phyloP scores from a whole-genome alignment of 805 yeast species.

The Kuraishia floccosa region DNA sequence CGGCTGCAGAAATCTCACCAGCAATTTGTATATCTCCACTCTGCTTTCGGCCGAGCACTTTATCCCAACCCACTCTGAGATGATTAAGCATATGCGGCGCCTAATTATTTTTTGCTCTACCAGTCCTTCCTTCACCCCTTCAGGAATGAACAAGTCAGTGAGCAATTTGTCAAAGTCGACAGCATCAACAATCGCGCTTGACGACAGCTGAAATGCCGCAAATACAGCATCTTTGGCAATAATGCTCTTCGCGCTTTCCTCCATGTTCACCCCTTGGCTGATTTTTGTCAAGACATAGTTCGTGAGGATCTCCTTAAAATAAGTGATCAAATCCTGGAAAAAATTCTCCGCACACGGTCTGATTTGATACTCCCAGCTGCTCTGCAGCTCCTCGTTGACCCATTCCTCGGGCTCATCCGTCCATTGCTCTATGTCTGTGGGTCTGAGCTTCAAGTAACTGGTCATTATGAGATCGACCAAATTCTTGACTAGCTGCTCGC shows the following conservation, averaged over 20 bases:
- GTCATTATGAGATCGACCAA: conserved; percentile 58
- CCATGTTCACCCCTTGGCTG: not conserved
- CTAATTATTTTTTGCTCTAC: conserved; percentile 52
- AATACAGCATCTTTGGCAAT: conserved; percentile 70
- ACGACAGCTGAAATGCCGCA: conserved; percentile 73
- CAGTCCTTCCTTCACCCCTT: conserved; percentile 31
- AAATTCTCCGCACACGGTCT: conserved; percentile 83
- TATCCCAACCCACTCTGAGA: conserved; percentile 72
- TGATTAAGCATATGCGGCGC: conserved; percentile 66
- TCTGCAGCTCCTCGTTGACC: conserved; percentile 68
- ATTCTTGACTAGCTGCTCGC: conserved; percentile 40
- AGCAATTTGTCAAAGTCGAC: conserved; percentile 64
- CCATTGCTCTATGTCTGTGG: conserved; percentile 78
- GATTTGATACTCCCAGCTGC: conserved; percentile 75
- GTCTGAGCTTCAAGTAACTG: conserved; percentile 65
- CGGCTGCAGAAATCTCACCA: conserved; percentile 31
- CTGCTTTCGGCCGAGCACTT: conserved; percentile 51
- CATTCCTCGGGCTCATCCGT: conserved; percentile 84
- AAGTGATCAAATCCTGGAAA: conserved; percentile 60
- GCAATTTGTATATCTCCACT: conserved; percentile 43
- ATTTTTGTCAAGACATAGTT: conserved; percentile 44
- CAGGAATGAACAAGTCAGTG: conserved; percentile 54
- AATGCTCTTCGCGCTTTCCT: conserved; percentile 25
- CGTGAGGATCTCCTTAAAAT: conserved; percentile 46
- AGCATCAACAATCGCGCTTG: conserved; percentile 49